phyloP scores from a whole-genome alignment of 2,329 filamentous ascomycete species.

The Aspergillus puulaauensis region DNA sequence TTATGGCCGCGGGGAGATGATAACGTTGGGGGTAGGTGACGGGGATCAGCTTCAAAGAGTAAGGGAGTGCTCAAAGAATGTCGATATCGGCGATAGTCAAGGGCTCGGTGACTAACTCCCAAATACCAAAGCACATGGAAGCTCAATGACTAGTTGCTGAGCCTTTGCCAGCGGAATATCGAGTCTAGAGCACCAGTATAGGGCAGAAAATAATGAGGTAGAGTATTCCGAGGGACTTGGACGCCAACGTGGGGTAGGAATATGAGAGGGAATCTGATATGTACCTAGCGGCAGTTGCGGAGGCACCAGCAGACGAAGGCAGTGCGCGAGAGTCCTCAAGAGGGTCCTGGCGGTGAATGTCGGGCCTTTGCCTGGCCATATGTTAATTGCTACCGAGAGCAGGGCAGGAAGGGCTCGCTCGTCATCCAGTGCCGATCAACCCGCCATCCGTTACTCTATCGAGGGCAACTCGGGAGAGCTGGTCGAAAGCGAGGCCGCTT shows the following conservation, averaged over 20 bases:
- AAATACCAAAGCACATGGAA: not conserved
- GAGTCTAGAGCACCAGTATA: conserved; percentile 6
- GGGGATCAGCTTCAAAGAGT: not conserved
- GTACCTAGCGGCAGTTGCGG: conserved; percentile 38
- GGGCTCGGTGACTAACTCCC: not conserved
- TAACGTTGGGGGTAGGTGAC: not conserved
- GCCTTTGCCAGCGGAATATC: conserved; percentile 2
- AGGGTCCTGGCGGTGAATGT: conserved; percentile 44
- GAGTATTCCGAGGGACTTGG: conserved; percentile 1
- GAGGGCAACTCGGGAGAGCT: conserved; percentile 13
- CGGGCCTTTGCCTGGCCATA: conserved; percentile 50
- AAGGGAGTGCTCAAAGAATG: not conserved
- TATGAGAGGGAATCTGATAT: conserved; percentile 23
- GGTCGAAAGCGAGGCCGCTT: conserved; percentile 21
- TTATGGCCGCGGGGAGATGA: not conserved
- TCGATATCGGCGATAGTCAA: not conserved
- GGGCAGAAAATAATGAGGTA: not conserved
- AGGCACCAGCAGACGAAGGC: conserved; percentile 31
- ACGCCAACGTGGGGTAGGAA: conserved; percentile 10
- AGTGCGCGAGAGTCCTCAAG: conserved; percentile 40
- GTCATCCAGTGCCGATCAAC: conserved; percentile 37
- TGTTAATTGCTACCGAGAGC: conserved; percentile 37
- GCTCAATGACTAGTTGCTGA: not conserved
- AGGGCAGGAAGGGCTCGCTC: conserved; percentile 31
- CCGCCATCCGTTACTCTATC: conserved; percentile 42